These are phyloP conservation scores for Colletotrichum nymphaeae DNA, from an alignment of 2,329 filamentous ascomycete genomes.

Conservation along the genomic window DNA sequence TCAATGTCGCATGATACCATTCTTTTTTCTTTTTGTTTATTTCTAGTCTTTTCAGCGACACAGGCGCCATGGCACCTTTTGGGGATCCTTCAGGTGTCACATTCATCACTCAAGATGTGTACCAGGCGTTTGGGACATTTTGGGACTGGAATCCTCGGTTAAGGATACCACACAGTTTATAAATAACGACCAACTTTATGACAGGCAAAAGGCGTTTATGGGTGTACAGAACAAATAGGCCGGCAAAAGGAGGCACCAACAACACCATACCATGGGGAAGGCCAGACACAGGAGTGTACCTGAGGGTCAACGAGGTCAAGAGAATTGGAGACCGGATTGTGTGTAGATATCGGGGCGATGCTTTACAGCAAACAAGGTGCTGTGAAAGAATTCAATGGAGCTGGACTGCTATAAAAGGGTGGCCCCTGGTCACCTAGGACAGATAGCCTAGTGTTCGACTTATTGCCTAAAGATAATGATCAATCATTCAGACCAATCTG, in stretches of 20 bases:
- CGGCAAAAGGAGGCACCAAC: neutral
- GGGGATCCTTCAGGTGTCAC: neutral
- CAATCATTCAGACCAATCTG: constrained; percentile 23
- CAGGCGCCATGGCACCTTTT: neutral
- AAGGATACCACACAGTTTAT: constrained; percentile 13
- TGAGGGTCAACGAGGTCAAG: neutral
- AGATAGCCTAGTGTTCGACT: constrained; percentile 4
- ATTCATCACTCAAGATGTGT: neutral
- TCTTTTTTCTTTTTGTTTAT: neutral
- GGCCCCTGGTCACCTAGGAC: neutral
- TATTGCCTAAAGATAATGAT: constrained; percentile 35
- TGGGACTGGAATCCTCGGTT: constrained; percentile 11
- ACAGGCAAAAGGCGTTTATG: constrained; percentile 28
- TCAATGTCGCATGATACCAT: constrained; percentile 28
- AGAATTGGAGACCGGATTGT: neutral
- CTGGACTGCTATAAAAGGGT: constrained; percentile 6
- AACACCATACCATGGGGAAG: neutral
- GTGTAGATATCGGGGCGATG: constrained; percentile 8
- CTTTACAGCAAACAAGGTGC: neutral
- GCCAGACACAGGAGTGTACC: constrained; percentile 3
- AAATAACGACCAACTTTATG: constrained; percentile 30
- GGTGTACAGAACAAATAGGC: constrained; percentile 17
- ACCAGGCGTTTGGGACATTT: constrained; percentile 25
- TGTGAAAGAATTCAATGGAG: neutral
- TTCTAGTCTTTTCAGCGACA: neutral